phyloP scores from a whole-genome alignment of 2,329 filamentous ascomycete genomes.

The Dendryphion nanum region DNA sequence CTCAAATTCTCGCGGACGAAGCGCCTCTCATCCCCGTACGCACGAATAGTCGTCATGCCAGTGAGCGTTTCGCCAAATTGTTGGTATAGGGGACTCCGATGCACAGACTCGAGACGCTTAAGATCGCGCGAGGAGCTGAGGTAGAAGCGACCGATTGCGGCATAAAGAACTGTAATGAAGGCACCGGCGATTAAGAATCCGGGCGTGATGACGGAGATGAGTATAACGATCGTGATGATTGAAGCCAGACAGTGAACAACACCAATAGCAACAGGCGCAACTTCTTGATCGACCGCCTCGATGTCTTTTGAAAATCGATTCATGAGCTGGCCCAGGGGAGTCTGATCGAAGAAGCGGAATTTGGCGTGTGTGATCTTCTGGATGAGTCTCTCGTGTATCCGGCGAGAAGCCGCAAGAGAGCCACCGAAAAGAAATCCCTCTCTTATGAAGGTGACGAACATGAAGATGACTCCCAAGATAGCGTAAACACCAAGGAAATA shows the following conservation, averaged over 20 bases:
- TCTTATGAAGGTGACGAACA: constrained; percentile 75
- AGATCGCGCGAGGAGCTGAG: constrained; percentile 90
- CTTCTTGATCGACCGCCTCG: constrained; percentile 91
- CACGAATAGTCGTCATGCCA: constrained; percentile 94
- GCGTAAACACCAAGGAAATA: constrained; percentile 88
- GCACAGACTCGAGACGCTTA: constrained; percentile 90
- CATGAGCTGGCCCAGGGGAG: constrained; percentile 92
- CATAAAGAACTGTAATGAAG: constrained; percentile 82
- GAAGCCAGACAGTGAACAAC: constrained; percentile 65
- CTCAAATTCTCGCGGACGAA: constrained; percentile 90
- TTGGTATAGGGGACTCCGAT: constrained; percentile 92
- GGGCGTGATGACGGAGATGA: constrained; percentile 88
- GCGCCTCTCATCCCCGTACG: constrained; percentile 88
- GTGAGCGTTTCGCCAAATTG: constrained; percentile 95
- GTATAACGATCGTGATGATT: constrained; percentile 78
- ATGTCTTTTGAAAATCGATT: constrained; percentile 98
- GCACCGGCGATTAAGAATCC: constrained; percentile 83
- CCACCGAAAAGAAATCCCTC: constrained; percentile 92
- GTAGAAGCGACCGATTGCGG: constrained; percentile 82
- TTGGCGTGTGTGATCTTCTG: constrained; percentile 79
- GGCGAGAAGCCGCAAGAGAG: constrained; percentile 82
- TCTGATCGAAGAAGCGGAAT: constrained; percentile 97
- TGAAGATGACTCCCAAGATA: constrained; percentile 72
- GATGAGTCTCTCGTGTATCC: constrained; percentile 78
- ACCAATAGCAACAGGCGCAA: constrained; percentile 85